Evolutionary conservation across 768 basidiomycete species (phyloP), one percentile per base, ranked within the genome.

Genomic region (Cyclocybe aegerita): DNA sequence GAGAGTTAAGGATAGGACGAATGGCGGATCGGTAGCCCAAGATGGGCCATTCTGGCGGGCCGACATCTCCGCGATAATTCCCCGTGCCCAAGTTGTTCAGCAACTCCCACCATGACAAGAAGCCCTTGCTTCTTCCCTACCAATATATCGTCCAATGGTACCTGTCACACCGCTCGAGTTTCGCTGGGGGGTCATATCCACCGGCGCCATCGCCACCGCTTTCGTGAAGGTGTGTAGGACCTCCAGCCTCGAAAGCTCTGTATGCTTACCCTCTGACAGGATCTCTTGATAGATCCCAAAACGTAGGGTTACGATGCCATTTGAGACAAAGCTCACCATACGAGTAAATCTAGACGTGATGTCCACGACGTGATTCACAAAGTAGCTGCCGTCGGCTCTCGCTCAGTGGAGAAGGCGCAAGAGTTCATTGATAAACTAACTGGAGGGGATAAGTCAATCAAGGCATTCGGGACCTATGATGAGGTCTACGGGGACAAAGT

Each of bases 141-240:
- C 44, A n/a, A 30, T 31, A n/a, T 38, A 45, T 40, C 48, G 23
- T 23, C 23, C 23, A 33, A 75, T 74, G 71, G 54, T 69, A 40
- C 54, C 52, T 31, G 55, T 54, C 12, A 66, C 69, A 54, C 71
- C 74, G 1, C 68, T 74, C 41, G 71, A 70, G 12, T 66, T 92
- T 47, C 81, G 81, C 48, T 93, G 92, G 93, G 92, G 93, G 12
- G 89, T 94, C 56, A 86, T 96, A 54, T 89, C 90, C 9, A 92
- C 91, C 1, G 90, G 90, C 30, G 62, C 65, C 14, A 94, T 93
- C 50, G 83, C 90, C 7, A 71, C 71, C 30, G 66, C 64, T 9
- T 94, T 93, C 63, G 78, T 83, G 9, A 81, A 80, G 74, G 90
- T 88, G 51, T 50, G 69, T 39, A n/a, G 8, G 34, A 38, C 39